A percentile compares a stretch with the other conserved stretches of the same genome.
These are phyloP conservation scores for Paramicrosporidium saccamoebae DNA, from an alignment of 371 early-diverging fungal species.

Conservation along the genomic window DNA sequence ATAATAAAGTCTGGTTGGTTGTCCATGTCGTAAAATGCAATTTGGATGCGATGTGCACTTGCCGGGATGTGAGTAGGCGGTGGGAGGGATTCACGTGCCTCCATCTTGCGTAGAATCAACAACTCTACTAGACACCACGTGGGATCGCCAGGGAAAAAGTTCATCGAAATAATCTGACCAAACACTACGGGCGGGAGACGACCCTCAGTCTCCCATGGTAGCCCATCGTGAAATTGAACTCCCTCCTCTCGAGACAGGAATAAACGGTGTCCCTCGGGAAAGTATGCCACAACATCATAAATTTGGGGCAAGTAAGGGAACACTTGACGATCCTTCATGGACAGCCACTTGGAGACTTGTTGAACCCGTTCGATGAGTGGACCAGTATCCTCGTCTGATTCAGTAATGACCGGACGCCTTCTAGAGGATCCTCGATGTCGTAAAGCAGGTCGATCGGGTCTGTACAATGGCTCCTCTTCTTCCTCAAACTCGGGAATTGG, in stretches of 20 bases:
- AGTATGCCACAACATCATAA: slow-evolving; percentile 18
- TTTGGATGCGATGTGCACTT: slow-evolving; percentile 7
- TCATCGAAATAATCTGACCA: slow-evolving; percentile 14
- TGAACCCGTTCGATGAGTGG: no score
- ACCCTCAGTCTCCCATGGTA: slow-evolving; percentile 10
- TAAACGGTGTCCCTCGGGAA: slow-evolving; percentile 20
- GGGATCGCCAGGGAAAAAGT: slow-evolving; percentile 29
- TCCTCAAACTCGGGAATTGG: no score
- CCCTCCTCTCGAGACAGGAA: slow-evolving; percentile 16
- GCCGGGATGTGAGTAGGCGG: not conserved
- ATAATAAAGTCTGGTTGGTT: slow-evolving; percentile 29
- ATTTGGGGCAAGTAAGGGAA: slow-evolving; percentile 30
- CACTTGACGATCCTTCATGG: slow-evolving; percentile 11
- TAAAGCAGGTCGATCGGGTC: no score
- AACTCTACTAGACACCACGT: slow-evolving; percentile 11
- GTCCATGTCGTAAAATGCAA: slow-evolving; percentile 30
- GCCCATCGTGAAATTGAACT: slow-evolving; percentile 12
- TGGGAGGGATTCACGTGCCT: not conserved
- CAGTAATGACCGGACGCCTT: no score
- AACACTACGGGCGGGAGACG: slow-evolving; percentile 13
- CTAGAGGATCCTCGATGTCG: no score
- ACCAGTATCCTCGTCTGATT: no score
- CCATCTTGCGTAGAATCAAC: no score
- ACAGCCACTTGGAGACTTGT: slow-evolving; percentile 30
- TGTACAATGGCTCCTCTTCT: no score